These are phyloP conservation scores for Thelonectria rubi DNA, from an alignment of 2,329 filamentous ascomycete species.

Conservation along the genomic window DNA sequence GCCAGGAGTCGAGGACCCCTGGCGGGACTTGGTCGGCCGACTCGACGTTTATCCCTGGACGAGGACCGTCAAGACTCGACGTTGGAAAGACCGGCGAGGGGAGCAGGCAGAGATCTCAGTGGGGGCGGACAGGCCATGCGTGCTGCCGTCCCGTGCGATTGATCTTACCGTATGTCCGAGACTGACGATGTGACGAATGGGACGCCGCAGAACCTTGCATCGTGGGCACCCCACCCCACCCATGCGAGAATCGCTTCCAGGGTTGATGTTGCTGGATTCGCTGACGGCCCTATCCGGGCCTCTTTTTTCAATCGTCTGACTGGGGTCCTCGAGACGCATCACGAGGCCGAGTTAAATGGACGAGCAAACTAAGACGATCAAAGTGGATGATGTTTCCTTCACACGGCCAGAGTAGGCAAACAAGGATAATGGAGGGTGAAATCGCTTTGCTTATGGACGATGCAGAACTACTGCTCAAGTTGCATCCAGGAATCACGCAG, in stretches of 20 bases:
- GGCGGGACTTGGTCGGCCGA: too few species aligned
- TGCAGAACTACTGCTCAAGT: not conserved
- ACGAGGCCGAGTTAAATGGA: not conserved
- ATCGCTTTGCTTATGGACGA: not conserved
- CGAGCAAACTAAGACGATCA: not conserved
- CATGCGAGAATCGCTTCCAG: not conserved
- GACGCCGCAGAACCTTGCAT: constrained; percentile 2
- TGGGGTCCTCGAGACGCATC: not conserved
- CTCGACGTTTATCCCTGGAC: not conserved
- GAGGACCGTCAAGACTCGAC: not conserved
- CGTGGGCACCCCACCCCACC: constrained; percentile 7
- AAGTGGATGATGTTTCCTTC: not conserved
- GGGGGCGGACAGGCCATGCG: constrained; percentile 8
- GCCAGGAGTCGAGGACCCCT: not conserved
- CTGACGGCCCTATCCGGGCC: not conserved
- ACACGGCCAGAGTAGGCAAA: not conserved
- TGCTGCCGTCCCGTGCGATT: constrained; percentile 11
- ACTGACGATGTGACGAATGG: constrained; percentile 17
- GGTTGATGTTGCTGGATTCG: not conserved
- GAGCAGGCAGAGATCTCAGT: not conserved
- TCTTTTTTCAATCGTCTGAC: not conserved
- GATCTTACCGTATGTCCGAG: not conserved
- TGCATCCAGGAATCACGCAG: not conserved
- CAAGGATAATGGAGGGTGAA: too few species aligned
- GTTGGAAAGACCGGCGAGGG: not conserved